Evolutionary conservation across 2,329 filamentous ascomycete species (phyloP), one percentile per base, ranked within the genome.

Genomic region (Cadophora sp.): DNA sequence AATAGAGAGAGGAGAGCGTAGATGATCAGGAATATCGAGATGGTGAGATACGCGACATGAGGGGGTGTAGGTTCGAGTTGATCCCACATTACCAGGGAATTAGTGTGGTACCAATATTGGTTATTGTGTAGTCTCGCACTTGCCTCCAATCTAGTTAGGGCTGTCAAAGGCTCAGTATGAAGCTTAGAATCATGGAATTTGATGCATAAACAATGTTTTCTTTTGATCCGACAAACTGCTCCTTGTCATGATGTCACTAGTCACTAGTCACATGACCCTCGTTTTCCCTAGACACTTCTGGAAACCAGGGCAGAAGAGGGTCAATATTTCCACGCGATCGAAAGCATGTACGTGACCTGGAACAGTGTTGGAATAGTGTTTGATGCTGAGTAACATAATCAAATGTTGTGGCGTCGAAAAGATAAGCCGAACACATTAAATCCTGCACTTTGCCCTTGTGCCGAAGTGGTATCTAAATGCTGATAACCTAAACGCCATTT

Each of bases 1-100:
- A 87, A 80, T 12, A 83, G 84, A 22, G 85, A 87, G 74, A 86
- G 87, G 69, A 88, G 77, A 79, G 87, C 87, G 77, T 87, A 88
- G 74, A 86, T 72, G 71, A 83, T 86, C 64, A 87, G 86, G 77
- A 88, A 89, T 73, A 83, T 82, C 66, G 85, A 84, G 55, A 88
- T 79, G 71, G 87, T 84, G 76, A 88, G 81, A 77, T 88, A 88
- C 68, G 86, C 83, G 79, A 87, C 76, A 78, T 89, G 86, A 67
- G 86, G 81, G 71, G 82, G 80, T 70, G 85, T 87, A 74, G 86
- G 80, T 70, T 83, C 83, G 27, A 88, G 79, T 72, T 87, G 84
- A 40, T 85, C 83, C 83, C 83, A 86, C 73, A 75, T 76, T 16
- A 29, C 65, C n/a, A 4, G 12, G 34, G 40, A 16, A 14, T 43